phyloP scores from a whole-genome alignment of 2,329 filamentous ascomycete genomes.

The Chaetomium globosum region DNA sequence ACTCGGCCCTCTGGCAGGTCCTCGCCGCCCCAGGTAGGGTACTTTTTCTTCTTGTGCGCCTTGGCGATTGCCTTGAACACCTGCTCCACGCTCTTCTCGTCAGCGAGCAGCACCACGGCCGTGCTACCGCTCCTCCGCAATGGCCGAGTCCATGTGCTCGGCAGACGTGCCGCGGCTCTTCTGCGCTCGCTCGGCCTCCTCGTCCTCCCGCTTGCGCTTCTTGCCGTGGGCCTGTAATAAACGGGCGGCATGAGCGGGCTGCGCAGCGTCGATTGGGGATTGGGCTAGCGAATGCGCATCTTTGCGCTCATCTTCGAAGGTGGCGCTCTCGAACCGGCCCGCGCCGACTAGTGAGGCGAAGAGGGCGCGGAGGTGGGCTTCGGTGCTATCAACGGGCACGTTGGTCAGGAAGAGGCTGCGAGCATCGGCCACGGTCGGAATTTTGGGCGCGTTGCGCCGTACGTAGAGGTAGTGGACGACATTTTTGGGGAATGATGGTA shows the following conservation, averaged over 20 bases:
- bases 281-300: constrained; percentile 31
- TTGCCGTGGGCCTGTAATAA: constrained; percentile 47
- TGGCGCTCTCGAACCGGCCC: constrained; percentile 74
- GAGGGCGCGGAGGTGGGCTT: constrained; percentile 72
- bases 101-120: constrained; percentile 81
- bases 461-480: constrained; percentile 84
- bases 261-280: constrained; percentile 42
- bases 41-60: constrained; percentile 60
- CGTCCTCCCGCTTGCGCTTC: constrained; percentile 60
- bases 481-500: constrained; percentile 62
- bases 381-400: constrained; percentile 80
- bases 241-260: constrained; percentile 50
- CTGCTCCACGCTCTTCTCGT: constrained; percentile 74
- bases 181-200: constrained; percentile 61
- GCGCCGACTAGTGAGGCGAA: constrained; percentile 75
- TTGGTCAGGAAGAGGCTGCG: constrained; percentile 92
- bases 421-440: constrained; percentile 70
- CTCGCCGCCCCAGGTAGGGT: constrained; percentile 70
- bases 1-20: constrained; percentile 60
- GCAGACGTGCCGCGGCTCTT: constrained; percentile 66
- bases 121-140: constrained; percentile 74
- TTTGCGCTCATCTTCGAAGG: constrained; percentile 68
- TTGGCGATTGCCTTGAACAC: constrained; percentile 75
- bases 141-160: constrained; percentile 71
- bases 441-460: constrained; percentile 77